A percentile compares a stretch with the other conserved stretches of the same genome.
These are phyloP conservation scores for Lyophyllum semitale DNA, from an alignment of 768 basidiomycete genomes.

Conservation along the genomic window DNA sequence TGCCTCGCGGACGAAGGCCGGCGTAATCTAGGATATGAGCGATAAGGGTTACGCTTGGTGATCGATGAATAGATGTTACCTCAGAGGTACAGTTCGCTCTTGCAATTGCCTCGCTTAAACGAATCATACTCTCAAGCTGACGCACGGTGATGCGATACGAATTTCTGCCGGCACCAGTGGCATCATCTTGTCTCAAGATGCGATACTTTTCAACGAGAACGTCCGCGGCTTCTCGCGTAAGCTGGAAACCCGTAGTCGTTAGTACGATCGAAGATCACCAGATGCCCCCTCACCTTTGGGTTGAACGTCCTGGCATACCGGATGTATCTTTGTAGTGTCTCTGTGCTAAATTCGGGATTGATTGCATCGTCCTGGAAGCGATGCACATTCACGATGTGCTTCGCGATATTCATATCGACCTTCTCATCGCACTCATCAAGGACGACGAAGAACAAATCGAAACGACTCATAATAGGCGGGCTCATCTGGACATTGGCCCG, in stretches of 20 bases:
- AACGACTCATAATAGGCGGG: slow-evolving; percentile 98
- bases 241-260: slow-evolving; percentile 43
- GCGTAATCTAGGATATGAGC: slow-evolving; percentile 69
- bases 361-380: slow-evolving; percentile 94
- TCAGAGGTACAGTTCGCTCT: slow-evolving; percentile 95
- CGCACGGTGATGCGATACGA: slow-evolving; percentile 98
- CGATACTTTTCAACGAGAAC: slow-evolving; percentile 96
- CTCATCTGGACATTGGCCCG: slow-evolving; percentile 96
- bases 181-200: slow-evolving; percentile 88
- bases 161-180: slow-evolving; percentile 83
- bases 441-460: slow-evolving; percentile 97
- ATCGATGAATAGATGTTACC: slow-evolving; percentile 38
- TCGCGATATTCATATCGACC: slow-evolving; percentile 90
- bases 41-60: neutral
- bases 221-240: slow-evolving; percentile 91
- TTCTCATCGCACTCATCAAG: slow-evolving; percentile 95
- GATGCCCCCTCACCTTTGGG: slow-evolving; percentile 70
- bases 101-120: slow-evolving; percentile 95
- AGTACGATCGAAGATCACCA: neutral
- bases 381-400: slow-evolving; percentile 97
- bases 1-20: slow-evolving; percentile 93
- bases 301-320: slow-evolving; percentile 97
- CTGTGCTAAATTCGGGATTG: slow-evolving; percentile 95
- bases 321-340: slow-evolving; percentile 95
- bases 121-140: slow-evolving; percentile 98